Evolutionary conservation across 371 early-diverging fungal genomes (phyloP).

Genomic region (Apophysomyces elegans): DNA sequence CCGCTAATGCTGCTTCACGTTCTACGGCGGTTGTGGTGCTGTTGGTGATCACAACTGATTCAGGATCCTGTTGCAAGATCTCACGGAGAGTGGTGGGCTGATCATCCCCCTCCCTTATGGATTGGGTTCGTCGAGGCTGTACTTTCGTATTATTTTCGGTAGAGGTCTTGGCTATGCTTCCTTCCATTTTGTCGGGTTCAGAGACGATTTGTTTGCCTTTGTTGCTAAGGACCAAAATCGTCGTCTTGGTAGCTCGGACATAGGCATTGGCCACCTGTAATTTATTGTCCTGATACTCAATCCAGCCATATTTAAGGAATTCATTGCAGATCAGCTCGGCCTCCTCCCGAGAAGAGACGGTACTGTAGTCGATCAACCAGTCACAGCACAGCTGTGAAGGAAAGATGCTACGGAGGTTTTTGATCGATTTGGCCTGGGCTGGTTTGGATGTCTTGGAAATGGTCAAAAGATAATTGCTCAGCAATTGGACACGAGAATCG

Average conservation of each 20-base stretch:
- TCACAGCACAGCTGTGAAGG: constrained; percentile 53
- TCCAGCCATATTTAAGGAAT: constrained; percentile 61
- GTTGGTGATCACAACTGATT: constrained; percentile 5
- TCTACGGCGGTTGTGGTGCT: constrained; percentile 13
- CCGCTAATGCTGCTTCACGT: neutral
- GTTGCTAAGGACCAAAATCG: constrained; percentile 20
- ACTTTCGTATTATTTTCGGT: neutral
- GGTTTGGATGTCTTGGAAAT: constrained; percentile 23
- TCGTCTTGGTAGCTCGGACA: constrained; percentile 19
- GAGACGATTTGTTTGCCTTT: constrained; percentile 32
- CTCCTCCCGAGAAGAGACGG: constrained; percentile 65
- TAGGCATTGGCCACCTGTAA: constrained; percentile 11
- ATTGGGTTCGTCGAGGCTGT: constrained; percentile 1
- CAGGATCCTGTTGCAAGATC: constrained; percentile 29
- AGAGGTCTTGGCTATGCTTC: neutral
- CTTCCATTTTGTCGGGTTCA: constrained; percentile 7
- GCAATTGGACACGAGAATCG: constrained; percentile 42
- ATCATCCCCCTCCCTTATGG: constrained; percentile 17
- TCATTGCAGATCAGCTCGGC: constrained; percentile 56
- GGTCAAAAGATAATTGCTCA: constrained; percentile 45
- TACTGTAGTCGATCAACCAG: constrained; percentile 65
- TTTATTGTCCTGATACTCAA: constrained; percentile 42
- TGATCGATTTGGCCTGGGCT: constrained; percentile 21
- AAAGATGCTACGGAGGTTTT: constrained; percentile 37
- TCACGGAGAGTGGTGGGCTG: constrained; percentile 27